Evolutionary conservation across 441 rosid genomes (phyloP), one percentile per base, ranked within the genome.

Genomic region (Populus hybrid): DNA sequence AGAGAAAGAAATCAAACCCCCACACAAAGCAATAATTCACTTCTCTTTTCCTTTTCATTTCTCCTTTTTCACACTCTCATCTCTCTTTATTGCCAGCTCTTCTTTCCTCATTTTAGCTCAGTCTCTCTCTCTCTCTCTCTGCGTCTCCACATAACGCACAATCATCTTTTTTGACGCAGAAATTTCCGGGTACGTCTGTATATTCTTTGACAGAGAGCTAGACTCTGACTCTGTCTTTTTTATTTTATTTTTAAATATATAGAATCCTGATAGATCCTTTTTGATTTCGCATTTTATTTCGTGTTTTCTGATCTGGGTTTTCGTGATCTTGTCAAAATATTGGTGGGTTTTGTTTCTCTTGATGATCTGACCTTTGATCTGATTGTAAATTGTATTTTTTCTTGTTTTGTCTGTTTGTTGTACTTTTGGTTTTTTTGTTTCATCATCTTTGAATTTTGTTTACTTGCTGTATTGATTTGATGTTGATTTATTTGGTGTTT

Each of bases 11-110:
- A 81, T 23, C n/a, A 67, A 4, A 68, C 11, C 40, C 74, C 38
- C 83, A 35, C 76, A 64, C 64, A 75, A 46, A 40, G 75, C 88
- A 84, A 88, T 85, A 67, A 87, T 87, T 87, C 87, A 79, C 81
- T 80, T 82, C 78, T 81, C 72, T 67, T 78, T 64, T 28, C 23
- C 63, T 16, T 57, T 72, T 69, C 26, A 28, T 63, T 69, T 68
- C 69, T 61, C 65, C 65, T 64, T 61, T 71, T 35, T 72, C 73
- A 4, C 21, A 19, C 23, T 57, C 28, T 79, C 32, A 28, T 61
- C 70, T 3, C 14, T 53, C 80, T 79, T 79, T 82, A 66, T 81
- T 82, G 83, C 82, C 86, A 82, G 76, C 84, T 78, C 72, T 73
- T 42, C 66, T 59, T 71, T 12, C 46, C 46, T 64, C 74, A 40